A percentile compares a stretch with the other conserved stretches of the same genome.
Evolutionary conservation across 2,329 filamentous ascomycete species (phyloP).

Genomic region (Lecanicillium sp.): DNA sequence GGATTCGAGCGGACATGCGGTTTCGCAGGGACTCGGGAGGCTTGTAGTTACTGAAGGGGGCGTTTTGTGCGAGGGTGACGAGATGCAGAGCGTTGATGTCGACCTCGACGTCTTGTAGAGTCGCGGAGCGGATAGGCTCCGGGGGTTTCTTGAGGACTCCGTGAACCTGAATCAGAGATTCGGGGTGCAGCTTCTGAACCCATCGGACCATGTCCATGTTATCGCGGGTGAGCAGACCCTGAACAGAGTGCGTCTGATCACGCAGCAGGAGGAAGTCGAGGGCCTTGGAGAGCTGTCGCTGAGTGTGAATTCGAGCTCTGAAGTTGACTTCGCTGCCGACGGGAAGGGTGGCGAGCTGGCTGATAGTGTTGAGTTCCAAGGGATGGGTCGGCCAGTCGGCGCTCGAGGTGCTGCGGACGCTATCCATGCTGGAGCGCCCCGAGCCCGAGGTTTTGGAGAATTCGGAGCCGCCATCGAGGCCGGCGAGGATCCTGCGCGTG

Average conservation of each 20-base stretch:
- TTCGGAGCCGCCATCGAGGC: conserved; percentile 11
- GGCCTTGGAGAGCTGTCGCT: conserved; percentile 74
- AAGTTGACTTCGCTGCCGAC: conserved; percentile 36
- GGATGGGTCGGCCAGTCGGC: conserved; percentile 35
- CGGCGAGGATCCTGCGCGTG: conserved; percentile 12
- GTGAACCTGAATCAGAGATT: conserved; percentile 71
- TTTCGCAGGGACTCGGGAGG: conserved; percentile 61
- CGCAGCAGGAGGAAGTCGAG: conserved; percentile 82
- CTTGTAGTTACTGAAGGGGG: conserved; percentile 50
- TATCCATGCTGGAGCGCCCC: conserved; percentile 22
- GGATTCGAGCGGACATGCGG: conserved; percentile 70
- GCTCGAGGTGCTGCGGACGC: conserved; percentile 30
- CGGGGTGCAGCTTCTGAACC: conserved; percentile 75
- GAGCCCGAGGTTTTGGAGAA: conserved; percentile 10
- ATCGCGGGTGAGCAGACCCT: conserved; percentile 57
- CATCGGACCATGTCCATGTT: conserved; percentile 74
- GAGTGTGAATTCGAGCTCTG: conserved; percentile 45
- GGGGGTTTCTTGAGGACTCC: conserved; percentile 69
- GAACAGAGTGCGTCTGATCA: conserved; percentile 75
- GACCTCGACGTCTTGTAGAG: conserved; percentile 70
- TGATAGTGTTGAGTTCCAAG: conserved; percentile 33
- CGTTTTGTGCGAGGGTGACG: conserved; percentile 43
- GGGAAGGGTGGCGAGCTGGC: conserved; percentile 31
- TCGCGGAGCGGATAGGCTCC: conserved; percentile 68
- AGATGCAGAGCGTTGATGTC: conserved; percentile 53